These are phyloP conservation scores for Xerophyta viscosa DNA, from an alignment of 106 monocot species.

Conservation along the genomic window DNA sequence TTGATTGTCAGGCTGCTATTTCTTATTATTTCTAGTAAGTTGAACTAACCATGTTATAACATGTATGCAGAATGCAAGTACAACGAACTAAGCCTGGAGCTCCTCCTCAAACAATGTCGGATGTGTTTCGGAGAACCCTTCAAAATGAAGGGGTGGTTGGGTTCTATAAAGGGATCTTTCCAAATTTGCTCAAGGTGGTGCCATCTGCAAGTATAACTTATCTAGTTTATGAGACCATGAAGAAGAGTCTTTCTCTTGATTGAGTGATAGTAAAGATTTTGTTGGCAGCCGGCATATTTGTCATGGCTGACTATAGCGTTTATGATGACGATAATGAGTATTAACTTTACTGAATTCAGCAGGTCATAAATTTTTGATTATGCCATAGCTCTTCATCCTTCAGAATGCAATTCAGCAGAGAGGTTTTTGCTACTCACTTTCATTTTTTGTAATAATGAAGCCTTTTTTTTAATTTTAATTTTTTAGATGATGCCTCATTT, in stretches of 20 bases:
- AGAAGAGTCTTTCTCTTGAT: constrained; percentile 69
- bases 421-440: too few relatives aligned
- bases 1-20: neutral
- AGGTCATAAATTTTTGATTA: constrained; percentile 4
- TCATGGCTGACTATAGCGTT: constrained; percentile 48
- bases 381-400: too few relatives aligned
- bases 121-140: constrained; percentile 81
- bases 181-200: constrained; percentile 93
- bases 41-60: too few relatives aligned
- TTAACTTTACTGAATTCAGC: constrained; percentile 15
- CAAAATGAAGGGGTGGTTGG: constrained; percentile 64
- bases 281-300: constrained; percentile 11
- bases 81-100: constrained; percentile 32
- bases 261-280: constrained; percentile 25
- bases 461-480: too few relatives aligned
- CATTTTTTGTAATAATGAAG: too few relatives aligned
- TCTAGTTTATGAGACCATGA: constrained; percentile 82
- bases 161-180: constrained; percentile 92
- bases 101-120: constrained; percentile 71
- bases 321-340: constrained; percentile 33
- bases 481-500: too few relatives aligned
- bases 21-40: too few relatives aligned
- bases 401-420: too few relatives aligned
- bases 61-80: constrained; percentile 75
- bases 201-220: constrained; percentile 96